Percentiles rank a stretch among this genome's conserved stretches.
phyloP scores from a whole-genome alignment of 805 yeast genomes.

The Metschnikowia continentalis region DNA sequence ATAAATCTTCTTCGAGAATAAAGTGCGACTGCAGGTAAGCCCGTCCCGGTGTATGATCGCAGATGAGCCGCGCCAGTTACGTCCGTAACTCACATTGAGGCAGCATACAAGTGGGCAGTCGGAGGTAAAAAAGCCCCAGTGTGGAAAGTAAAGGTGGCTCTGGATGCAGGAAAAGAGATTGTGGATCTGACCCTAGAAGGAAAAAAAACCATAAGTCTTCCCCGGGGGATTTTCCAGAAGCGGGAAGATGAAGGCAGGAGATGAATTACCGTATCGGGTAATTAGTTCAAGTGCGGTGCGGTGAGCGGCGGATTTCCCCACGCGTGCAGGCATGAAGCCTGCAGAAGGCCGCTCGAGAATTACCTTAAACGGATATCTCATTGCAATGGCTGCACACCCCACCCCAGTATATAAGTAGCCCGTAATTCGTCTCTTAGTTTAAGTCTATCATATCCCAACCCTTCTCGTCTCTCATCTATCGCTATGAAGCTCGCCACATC shows the following conservation, averaged over 20 bases:
- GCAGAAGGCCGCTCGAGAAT: not conserved
- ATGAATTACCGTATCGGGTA: not conserved
- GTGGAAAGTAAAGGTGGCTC: no score
- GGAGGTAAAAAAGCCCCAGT: no score
- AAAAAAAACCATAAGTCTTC: not conserved
- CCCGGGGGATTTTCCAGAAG: not conserved
- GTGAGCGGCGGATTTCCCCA: not conserved
- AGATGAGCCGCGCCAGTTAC: not conserved
- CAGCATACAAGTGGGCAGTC: not conserved
- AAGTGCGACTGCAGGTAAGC: not conserved
- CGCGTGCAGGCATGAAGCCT: not conserved
- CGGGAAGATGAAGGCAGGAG: not conserved
- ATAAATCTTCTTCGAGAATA: no score
- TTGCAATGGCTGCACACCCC: not conserved
- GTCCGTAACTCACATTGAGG: not conserved
- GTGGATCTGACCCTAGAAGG: no score
- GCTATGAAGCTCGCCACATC: slow-evolving; percentile 41
- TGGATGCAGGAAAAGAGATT: no score
- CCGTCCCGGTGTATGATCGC: not conserved
- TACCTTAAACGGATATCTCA: slow-evolving; percentile 3
- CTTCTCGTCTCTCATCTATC: not conserved
- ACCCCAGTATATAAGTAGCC: not conserved
- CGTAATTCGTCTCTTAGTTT: no score
- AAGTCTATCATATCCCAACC: not conserved
- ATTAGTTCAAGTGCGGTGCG: not conserved